Evolutionary conservation across 768 basidiomycete species (phyloP).

Genomic region (Cystofilobasidium macerans): DNA sequence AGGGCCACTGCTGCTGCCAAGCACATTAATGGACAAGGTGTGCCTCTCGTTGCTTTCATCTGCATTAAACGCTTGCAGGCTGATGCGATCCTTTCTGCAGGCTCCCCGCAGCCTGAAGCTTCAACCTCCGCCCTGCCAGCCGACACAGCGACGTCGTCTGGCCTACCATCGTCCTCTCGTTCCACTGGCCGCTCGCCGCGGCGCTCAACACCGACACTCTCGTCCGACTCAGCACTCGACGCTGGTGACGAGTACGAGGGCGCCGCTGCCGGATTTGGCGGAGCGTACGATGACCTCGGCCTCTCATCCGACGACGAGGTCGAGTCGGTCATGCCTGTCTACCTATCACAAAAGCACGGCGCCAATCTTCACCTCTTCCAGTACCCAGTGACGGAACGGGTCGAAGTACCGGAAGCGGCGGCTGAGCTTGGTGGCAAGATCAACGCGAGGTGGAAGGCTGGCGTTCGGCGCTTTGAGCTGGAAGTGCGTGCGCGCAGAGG

Average conservation of each 20-base stretch:
- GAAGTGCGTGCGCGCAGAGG: too few species aligned
- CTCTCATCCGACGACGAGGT: slow-evolving; percentile 30
- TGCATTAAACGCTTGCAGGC: neutral
- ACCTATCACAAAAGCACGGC: slow-evolving; percentile 33
- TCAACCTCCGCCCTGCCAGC: neutral
- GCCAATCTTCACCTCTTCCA: slow-evolving; percentile 37
- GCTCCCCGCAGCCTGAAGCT: neutral
- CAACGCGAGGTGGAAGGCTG: slow-evolving; percentile 35
- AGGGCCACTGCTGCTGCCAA: neutral
- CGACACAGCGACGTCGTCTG: neutral
- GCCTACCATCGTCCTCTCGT: neutral
- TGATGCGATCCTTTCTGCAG: neutral
- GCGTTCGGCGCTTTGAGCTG: slow-evolving; percentile 34
- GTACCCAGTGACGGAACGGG: slow-evolving; percentile 33
- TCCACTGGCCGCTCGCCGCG: neutral
- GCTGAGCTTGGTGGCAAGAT: slow-evolving; percentile 32
- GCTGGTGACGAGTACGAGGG: neutral
- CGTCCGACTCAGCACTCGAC: neutral
- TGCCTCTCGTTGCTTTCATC: neutral
- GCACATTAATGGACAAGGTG: neutral
- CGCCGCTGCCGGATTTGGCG: too few species aligned
- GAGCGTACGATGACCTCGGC: neutral
- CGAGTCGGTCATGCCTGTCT: slow-evolving; percentile 36
- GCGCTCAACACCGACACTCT: neutral
- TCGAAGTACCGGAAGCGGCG: slow-evolving; percentile 33